Conservation (phyloP, 345 rosid genomes). For the Eutrema heterophyllum region DNA sequence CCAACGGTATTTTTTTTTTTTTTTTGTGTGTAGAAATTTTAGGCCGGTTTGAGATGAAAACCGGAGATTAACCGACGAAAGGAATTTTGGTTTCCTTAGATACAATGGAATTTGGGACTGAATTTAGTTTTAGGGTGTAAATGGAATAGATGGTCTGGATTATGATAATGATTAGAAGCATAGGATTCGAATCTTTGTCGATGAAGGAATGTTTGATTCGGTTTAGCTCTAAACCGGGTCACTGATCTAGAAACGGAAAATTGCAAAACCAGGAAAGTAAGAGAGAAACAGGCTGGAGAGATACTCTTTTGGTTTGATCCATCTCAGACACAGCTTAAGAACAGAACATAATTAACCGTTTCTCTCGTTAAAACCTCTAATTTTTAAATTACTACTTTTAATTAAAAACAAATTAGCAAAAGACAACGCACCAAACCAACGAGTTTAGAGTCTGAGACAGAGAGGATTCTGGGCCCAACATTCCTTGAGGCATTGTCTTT, state of each 20-base stretch:
- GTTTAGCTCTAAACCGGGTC: no score
- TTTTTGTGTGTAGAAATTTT: no score
- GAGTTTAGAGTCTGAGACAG: conserved; percentile 16
- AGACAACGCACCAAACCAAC: conserved; percentile 24
- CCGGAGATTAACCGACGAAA: no score
- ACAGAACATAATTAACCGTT: conserved; percentile 23
- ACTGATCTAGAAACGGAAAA: neutral
- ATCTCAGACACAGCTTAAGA: conserved; percentile 21
- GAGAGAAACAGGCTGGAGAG: conserved; percentile 14
- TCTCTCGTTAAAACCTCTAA: conserved; percentile 1
- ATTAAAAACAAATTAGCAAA: neutral
- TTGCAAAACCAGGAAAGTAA: neutral
- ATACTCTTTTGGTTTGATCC: neutral
- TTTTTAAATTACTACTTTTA: neutral
- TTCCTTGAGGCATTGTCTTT: conserved; percentile 9
- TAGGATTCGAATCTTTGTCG: no score
- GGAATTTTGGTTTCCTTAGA: no score
- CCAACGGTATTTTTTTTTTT: no score
- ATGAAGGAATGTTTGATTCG: no score
- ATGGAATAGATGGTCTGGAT: no score
- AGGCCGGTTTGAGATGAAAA: no score
- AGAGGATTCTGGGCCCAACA: conserved; percentile 19
- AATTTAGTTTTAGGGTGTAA: no score
- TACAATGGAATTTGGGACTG: no score
- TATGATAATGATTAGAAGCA: no score